phyloP scores from a whole-genome alignment of 805 yeast genomes.

The Yamadazyma paraphyllophila region DNA sequence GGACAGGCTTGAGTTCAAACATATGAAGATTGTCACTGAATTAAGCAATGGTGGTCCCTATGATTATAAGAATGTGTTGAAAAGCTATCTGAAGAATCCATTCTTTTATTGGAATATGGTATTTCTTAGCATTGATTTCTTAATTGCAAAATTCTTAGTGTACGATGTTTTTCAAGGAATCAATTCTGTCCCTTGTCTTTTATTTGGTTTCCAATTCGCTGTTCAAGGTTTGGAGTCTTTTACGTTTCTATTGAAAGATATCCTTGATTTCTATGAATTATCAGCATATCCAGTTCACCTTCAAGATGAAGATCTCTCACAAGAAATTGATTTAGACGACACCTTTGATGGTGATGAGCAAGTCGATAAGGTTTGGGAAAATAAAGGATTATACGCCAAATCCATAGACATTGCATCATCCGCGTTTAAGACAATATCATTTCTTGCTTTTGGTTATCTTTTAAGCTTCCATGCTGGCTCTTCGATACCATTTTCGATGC shows the following conservation, averaged over 20 bases:
- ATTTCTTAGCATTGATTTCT: constrained; percentile 50
- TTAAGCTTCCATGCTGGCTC: constrained; percentile 30
- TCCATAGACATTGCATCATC: constrained; percentile 54
- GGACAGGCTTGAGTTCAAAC: constrained; percentile 47
- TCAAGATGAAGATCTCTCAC: constrained; percentile 24
- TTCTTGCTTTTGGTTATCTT: constrained; percentile 32
- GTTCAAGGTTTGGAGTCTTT: constrained; percentile 56
- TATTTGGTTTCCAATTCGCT: constrained; percentile 77
- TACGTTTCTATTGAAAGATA: constrained; percentile 43
- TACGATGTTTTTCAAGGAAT: constrained; percentile 51
- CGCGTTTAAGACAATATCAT: constrained; percentile 30
- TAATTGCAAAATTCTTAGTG: constrained; percentile 53
- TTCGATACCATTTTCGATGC: constrained; percentile 36
- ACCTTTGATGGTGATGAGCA: constrained; percentile 18
- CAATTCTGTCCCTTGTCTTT: constrained; percentile 54
- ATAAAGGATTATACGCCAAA: constrained; percentile 58
- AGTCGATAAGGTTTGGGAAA: constrained; percentile 68
- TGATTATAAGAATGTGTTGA: constrained; percentile 20
- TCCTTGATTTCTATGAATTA: constrained; percentile 57
- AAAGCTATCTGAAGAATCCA: constrained; percentile 28
- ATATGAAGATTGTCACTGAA: constrained; percentile 27
- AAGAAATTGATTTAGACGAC: constrained; percentile 22
- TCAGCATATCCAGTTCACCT: constrained; percentile 32
- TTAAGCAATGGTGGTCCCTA: constrained; percentile 15
- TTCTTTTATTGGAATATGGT: constrained; percentile 40